Conservation (phyloP, 2,329 filamentous ascomycete genomes). For the Fusarium neocosmosporiellum region DNA sequence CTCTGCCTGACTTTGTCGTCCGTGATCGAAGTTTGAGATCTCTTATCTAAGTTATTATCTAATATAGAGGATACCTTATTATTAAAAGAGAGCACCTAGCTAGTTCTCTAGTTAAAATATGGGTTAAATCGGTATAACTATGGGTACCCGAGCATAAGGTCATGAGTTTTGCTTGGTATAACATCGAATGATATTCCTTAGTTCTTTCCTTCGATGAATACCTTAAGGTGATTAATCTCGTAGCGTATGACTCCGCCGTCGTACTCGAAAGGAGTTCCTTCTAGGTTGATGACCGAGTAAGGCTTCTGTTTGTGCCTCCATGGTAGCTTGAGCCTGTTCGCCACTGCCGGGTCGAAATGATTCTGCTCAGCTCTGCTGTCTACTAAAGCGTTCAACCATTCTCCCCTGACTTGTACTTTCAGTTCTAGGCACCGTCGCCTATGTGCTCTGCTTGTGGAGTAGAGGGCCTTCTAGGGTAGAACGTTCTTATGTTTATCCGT, state of each 20-base stretch:
- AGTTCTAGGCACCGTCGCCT: too few species aligned
- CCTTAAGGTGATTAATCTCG: background rate
- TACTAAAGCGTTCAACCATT: background rate
- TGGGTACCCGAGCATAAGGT: background rate
- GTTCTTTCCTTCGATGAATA: background rate
- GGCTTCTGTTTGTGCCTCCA: background rate
- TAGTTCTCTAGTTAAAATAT: background rate
- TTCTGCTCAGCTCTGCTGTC: background rate
- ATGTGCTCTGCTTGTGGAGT: too few species aligned
- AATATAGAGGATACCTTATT: background rate
- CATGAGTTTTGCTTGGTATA: background rate
- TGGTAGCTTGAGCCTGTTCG: background rate
- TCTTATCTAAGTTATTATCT: background rate
- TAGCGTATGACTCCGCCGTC: background rate
- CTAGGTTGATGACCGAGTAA: background rate
- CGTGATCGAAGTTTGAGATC: background rate
- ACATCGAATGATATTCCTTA: background rate
- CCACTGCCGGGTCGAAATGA: background rate
- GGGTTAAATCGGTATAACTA: background rate
- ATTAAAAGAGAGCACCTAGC: background rate
- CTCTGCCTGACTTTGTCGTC: background rate
- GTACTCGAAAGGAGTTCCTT: background rate
- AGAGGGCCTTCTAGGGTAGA: too few species aligned
- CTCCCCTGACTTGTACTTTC: background rate
- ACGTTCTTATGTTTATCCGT: too few species aligned